Conservation (phyloP, 768 basidiomycete genomes). For the Tulasnella sp. region DNA sequence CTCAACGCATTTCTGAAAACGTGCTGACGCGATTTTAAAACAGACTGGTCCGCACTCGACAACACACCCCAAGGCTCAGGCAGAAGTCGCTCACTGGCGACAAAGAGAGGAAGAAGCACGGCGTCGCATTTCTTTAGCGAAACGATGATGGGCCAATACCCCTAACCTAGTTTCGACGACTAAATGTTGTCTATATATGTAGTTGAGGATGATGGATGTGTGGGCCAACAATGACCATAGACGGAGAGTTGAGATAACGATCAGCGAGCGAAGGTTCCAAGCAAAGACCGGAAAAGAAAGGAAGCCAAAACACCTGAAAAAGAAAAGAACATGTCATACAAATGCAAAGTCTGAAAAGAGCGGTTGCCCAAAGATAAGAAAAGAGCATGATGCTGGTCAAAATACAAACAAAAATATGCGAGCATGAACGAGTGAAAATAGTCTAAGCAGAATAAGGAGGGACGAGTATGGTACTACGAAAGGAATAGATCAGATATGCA, state of each 20-base stretch:
- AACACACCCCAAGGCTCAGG: conserved; percentile 74
- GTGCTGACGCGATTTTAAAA: conserved; percentile 8
- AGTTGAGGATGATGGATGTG: neutral
- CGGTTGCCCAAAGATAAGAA: neutral
- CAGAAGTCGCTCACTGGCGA: conserved; percentile 77
- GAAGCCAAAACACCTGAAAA: neutral
- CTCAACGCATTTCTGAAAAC: conserved; percentile 2
- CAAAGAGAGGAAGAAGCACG: conserved; percentile 71
- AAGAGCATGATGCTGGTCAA: neutral
- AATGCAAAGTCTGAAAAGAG: neutral
- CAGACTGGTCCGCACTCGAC: conserved; percentile 38
- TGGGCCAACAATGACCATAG: neutral
- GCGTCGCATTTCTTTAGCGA: conserved; percentile 26
- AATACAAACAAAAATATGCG: neutral
- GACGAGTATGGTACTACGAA: too few species aligned
- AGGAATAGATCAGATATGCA: too few species aligned
- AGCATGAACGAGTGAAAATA: neutral
- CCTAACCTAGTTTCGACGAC: too few species aligned
- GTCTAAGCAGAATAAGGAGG: too few species aligned
- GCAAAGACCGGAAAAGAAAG: neutral
- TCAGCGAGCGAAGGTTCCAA: neutral
- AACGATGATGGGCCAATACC: too few species aligned
- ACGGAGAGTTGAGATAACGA: neutral
- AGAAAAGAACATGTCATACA: neutral
- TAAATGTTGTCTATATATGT: neutral